phyloP scores from a whole-genome alignment of 2,329 filamentous ascomycete species.

The Scorias spongiosa region DNA sequence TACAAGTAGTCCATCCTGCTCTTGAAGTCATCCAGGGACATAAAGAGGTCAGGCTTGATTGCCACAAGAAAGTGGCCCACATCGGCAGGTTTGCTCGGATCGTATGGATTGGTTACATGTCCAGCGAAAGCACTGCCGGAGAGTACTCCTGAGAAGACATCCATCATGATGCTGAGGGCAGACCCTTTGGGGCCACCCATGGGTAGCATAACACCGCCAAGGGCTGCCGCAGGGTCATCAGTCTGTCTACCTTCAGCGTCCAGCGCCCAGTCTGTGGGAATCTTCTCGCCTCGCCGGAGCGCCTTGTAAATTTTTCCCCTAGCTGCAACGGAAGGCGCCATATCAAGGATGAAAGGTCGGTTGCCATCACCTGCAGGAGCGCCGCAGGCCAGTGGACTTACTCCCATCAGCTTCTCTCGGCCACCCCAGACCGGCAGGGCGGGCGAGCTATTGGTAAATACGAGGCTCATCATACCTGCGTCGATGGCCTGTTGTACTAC shows the following conservation, averaged over 20 bases:
- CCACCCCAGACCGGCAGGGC: constrained; percentile 59
- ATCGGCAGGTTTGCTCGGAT: constrained; percentile 37
- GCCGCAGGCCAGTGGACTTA: constrained; percentile 61
- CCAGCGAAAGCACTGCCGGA: constrained; percentile 68
- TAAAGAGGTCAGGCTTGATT: constrained; percentile 23
- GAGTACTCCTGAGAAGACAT: constrained; percentile 67
- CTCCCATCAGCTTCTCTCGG: constrained; percentile 52
- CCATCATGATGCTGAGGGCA: constrained; percentile 70
- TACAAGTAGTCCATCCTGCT: constrained; percentile 42
- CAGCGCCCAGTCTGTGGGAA: constrained; percentile 60
- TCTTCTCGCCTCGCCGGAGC: constrained; percentile 49
- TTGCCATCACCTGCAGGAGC: constrained; percentile 45
- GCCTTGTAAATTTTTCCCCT: constrained; percentile 63
- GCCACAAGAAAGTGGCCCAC: constrained; percentile 23
- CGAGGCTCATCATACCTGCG: constrained; percentile 46
- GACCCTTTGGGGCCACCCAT: constrained; percentile 78
- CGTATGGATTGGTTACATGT: constrained; percentile 59
- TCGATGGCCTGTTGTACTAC: constrained; percentile 64
- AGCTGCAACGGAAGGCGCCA: constrained; percentile 55
- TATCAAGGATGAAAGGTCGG: constrained; percentile 57
- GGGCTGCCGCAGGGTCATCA: constrained; percentile 49
- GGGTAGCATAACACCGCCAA: constrained; percentile 68
- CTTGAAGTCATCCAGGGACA: constrained; percentile 18
- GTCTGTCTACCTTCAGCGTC: constrained; percentile 44
- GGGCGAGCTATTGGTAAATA: constrained; percentile 48